Conservation (phyloP, 2,329 filamentous ascomycete species). For the Talaromyces amestolkiae region DNA sequence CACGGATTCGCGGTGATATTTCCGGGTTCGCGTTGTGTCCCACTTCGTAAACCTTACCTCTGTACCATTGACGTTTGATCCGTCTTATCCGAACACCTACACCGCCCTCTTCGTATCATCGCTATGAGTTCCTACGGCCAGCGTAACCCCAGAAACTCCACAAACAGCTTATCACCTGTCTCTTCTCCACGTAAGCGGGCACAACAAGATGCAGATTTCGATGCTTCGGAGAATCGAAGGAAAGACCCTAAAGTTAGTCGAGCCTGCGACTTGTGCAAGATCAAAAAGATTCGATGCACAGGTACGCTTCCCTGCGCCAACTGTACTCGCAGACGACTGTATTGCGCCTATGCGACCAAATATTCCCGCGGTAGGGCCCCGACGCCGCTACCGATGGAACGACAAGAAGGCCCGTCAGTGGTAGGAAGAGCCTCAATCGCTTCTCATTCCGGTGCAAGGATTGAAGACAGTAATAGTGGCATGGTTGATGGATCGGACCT, state of each 20-base stretch:
- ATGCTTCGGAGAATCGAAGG: not conserved
- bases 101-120: not conserved
- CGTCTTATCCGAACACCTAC: not conserved
- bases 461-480: slow-evolving; percentile 12
- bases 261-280: slow-evolving; percentile 52
- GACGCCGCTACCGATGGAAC: slow-evolving; percentile 29
- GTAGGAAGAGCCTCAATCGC: not conserved
- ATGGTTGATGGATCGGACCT: not conserved
- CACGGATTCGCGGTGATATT: not conserved
- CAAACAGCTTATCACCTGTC: not conserved
- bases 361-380: slow-evolving; percentile 50
- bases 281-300: slow-evolving; percentile 38
- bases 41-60: no score
- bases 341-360: slow-evolving; percentile 51
- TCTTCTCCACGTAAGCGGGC: not conserved
- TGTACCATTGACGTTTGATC: not conserved
- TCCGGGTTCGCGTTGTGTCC: no score
- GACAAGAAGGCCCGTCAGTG: not conserved
- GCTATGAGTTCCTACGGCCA: not conserved
- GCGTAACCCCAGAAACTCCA: not conserved
- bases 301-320: slow-evolving; percentile 42
- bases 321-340: slow-evolving; percentile 31
- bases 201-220: not conserved
- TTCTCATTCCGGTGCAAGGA: slow-evolving; percentile 18
- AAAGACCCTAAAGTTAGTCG: slow-evolving; percentile 40